phyloP scores from a whole-genome alignment of 2,329 filamentous ascomycete species.

The Spiromastix sp. region DNA sequence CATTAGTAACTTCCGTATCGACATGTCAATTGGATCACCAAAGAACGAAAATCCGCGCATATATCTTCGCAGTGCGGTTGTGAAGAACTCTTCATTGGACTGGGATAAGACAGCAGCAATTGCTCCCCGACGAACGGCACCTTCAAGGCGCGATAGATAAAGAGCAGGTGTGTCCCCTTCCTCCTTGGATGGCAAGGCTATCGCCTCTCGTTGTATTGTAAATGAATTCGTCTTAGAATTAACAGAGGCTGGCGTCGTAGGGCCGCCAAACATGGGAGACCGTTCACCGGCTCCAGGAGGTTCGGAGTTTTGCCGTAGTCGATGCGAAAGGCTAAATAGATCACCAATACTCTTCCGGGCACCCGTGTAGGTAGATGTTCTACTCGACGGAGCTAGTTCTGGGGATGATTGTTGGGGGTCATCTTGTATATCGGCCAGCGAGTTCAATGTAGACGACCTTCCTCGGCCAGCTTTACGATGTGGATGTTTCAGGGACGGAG shows the following conservation, averaged over 20 bases:
- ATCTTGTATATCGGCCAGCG: conserved; percentile 60
- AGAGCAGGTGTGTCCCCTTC: conserved; percentile 85
- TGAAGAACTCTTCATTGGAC: conserved; percentile 72
- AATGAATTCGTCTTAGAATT: conserved; percentile 76
- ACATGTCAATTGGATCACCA: conserved; percentile 96
- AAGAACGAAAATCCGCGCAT: conserved; percentile 95
- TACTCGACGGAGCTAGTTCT: conserved; percentile 43
- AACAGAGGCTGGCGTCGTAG: conserved; percentile 58
- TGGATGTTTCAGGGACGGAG: conserved; percentile 46
- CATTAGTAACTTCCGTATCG: conserved; percentile 89
- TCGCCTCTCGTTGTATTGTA: conserved; percentile 59
- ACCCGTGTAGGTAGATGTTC: conserved; percentile 73
- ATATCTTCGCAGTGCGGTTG: conserved; percentile 78
- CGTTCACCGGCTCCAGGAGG: conserved; percentile 55
- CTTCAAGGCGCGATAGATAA: conserved; percentile 77
- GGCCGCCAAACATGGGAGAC: conserved; percentile 46
- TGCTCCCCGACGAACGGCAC: conserved; percentile 64
- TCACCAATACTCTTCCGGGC: conserved; percentile 90
- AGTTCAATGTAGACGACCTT: conserved; percentile 84
- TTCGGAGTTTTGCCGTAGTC: conserved; percentile 75
- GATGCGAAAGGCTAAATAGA: conserved; percentile 62
- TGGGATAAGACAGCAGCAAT: conserved; percentile 82
- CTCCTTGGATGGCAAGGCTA: conserved; percentile 56
- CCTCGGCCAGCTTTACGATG: conserved; percentile 53
- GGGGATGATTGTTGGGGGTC: conserved; percentile 60